Base-by-base conservation (phyloP, 2,329 filamentous ascomycete species). In the Calonectria crousiana region DNA sequence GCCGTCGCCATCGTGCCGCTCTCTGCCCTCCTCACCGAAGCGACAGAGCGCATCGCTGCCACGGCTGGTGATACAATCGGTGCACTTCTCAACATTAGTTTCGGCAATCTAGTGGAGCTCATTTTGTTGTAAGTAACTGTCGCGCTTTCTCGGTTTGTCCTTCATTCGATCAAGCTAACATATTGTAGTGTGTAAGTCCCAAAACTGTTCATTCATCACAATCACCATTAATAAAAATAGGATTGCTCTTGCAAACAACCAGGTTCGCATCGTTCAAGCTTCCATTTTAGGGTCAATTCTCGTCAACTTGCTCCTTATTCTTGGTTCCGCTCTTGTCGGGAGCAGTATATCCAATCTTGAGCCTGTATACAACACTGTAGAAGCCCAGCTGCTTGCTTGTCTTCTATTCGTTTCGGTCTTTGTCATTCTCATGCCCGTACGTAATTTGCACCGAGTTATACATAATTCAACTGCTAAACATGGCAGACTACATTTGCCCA, bases 181-280 rank as follows among this genome's bases (percentile, higher is more conserved):
- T 75, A 18, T 51, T 30, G 0, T n/a, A 85, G 84, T 74, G 81
- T 85, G 84, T 85, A 74, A 79, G 83, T 80, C 47, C 18, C 8
- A 28, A 53, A n/a, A 16, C 34, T 20, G 30, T 47, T 16, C 5
- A 28, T 4, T 18, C 5, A 28, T 3, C 13, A 2, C 10, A 13
- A 52, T 23, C 13, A n/a, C 23, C 3, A 13, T 16, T 18, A 66
- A 72, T 26, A 62, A 72, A 14, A 1, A 1, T 79, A 93, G 91
- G 76, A 92, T 87, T 65, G 85, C 86, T 0, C 78, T 87, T 28
- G 81, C 82, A 53, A 86, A 88, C 83, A 88, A 93, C 81, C 92
- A 95, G 81, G 93, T 95, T 58, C 88, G 91, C 34, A 93, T 95
- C 72, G 94, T 95, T n/a, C 93, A 95, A 82, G 93, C 94, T 6